Base-by-base conservation (phyloP, 2,329 filamentous ascomycete species). In the Chaetomium globosum region DNA sequence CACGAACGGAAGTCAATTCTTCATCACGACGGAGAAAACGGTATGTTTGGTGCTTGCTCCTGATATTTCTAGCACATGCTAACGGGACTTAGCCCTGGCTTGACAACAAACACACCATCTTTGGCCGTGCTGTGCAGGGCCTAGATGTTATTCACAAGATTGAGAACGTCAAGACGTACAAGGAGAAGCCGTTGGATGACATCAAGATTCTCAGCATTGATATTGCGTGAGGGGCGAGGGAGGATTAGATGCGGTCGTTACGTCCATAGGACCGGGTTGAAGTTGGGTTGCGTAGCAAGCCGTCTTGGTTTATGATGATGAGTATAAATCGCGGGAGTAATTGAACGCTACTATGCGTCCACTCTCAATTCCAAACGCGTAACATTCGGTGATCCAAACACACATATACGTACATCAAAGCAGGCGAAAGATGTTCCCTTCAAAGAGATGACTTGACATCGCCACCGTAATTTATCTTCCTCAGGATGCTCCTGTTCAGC, bases 11-110 rank as follows among this genome's bases (percentile, higher is more conserved):
- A 95, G 90, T 74, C 95, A 99, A 76, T 99, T 99, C 76, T 99
- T 99, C 74, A 97, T 99, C 71, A 99, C 95, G 0, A 97, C 94
- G 0, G 96, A 97, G 78, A 96, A 96, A 80, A 93, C 95, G 70
- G 88, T 90, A 80, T 80, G 87, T 56, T 16, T 36, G 3, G 31
- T 33, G 10, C 28, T 62, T 21, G 12, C 36, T 51, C 21, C 31
- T n/a, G 63, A 23, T 12, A 28, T 46, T 52, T 30, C 63, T 49
- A 63, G 53, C 59, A 59, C 53, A 26, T 68, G 69, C 74, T 77
- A 73, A 77, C 68, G 8, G 54, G 58, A 52, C 64, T 59, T 71
- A 90, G 81, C 89, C 93, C 6, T 99, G 95, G 95, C 79, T 99
- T 60, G 95, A 99, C 76, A 89, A 90, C 69, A 97, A 97, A 77